Evolutionary conservation across 2,329 filamentous ascomycete genomes (phyloP).

Genomic region (Knoxdaviesia proteae): DNA sequence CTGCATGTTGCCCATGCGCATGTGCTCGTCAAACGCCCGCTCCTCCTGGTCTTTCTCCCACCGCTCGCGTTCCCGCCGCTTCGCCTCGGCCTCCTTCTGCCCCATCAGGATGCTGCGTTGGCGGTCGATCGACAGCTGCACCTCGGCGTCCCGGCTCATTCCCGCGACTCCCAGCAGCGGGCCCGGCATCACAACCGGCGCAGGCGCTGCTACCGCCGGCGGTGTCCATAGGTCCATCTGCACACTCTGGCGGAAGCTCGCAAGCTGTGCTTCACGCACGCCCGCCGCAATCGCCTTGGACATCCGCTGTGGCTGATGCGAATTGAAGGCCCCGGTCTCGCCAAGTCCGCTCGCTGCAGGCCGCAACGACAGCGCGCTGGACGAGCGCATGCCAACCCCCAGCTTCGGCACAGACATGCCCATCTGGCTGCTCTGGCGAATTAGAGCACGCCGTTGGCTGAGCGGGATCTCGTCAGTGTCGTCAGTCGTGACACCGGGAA

Average conservation of each 20-base stretch:
- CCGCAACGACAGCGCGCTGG: slow-evolving; percentile 2
- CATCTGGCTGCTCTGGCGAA: slow-evolving; percentile 29
- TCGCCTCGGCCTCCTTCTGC: slow-evolving; percentile 41
- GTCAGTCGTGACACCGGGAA: slow-evolving; percentile 9
- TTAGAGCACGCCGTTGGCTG: slow-evolving; percentile 41
- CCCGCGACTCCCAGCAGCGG: too few relatives aligned
- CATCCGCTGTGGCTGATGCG: slow-evolving; percentile 30
- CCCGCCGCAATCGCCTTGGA: slow-evolving; percentile 20
- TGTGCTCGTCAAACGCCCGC: slow-evolving; percentile 48
- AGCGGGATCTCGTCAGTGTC: slow-evolving; percentile 52
- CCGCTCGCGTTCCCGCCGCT: slow-evolving; percentile 35
- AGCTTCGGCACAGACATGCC: slow-evolving; percentile 6
- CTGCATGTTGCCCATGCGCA: slow-evolving; percentile 55
- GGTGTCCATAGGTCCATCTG: slow-evolving; percentile 34
- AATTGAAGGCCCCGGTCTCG: slow-evolving; percentile 23
- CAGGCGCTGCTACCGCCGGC: not conserved
- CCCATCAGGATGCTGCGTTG: slow-evolving; percentile 34
- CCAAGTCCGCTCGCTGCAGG: slow-evolving; percentile 5
- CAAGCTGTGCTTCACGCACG: slow-evolving; percentile 36
- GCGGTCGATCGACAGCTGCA: slow-evolving; percentile 28
- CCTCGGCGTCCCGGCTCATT: slow-evolving; percentile 16
- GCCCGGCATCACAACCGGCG: too few relatives aligned
- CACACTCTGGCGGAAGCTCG: slow-evolving; percentile 45
- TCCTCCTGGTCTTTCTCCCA: slow-evolving; percentile 36
- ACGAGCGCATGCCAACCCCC: not conserved